A percentile compares a stretch with the other conserved stretches of the same genome.
Evolutionary conservation across 352 stramenopile species (phyloP).

Genomic region (Pythium plurisporium): DNA sequence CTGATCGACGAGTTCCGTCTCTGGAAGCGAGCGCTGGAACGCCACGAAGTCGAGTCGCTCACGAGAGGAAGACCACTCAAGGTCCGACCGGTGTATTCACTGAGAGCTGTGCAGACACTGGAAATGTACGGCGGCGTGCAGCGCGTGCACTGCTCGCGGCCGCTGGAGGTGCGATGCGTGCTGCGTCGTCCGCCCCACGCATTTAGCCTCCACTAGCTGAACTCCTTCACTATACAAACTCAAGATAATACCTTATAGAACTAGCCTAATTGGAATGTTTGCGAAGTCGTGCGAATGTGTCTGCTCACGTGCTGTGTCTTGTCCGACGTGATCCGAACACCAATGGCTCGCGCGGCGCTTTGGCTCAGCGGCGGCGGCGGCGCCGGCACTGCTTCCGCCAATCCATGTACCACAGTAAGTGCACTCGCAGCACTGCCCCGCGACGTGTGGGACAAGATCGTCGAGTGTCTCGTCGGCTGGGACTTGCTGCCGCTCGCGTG

Average conservation of each 20-base stretch:
- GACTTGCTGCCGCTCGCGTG: constrained; percentile 14
- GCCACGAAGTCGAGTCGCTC: constrained; percentile 3
- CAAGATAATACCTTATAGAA: not conserved
- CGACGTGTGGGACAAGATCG: constrained; percentile 9
- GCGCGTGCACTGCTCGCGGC: constrained; percentile 15
- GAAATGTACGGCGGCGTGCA: constrained; percentile 1
- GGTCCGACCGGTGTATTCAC: constrained; percentile 13
- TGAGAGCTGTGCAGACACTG: not conserved
- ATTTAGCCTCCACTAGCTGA: constrained; percentile 6
- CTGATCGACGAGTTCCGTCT: constrained; percentile 32
- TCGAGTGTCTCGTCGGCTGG: constrained; percentile 12
- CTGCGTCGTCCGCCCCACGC: not conserved
- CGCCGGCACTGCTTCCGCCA: not conserved
- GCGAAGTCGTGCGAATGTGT: constrained; percentile 2
- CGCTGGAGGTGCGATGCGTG: constrained; percentile 5
- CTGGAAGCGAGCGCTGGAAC: constrained; percentile 15
- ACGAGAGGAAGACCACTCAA: not conserved
- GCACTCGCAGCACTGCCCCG: constrained; percentile 1
- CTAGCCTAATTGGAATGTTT: constrained; percentile 18
- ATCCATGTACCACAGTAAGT: not conserved
- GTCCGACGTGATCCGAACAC: not conserved
- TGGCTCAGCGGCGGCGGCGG: not conserved
- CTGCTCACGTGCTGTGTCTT: not conserved
- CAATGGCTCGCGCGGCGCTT: constrained; percentile 11
- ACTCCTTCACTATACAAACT: not conserved